Conservation (phyloP, 139 green algal species). For the Asterochloris erici region DNA sequence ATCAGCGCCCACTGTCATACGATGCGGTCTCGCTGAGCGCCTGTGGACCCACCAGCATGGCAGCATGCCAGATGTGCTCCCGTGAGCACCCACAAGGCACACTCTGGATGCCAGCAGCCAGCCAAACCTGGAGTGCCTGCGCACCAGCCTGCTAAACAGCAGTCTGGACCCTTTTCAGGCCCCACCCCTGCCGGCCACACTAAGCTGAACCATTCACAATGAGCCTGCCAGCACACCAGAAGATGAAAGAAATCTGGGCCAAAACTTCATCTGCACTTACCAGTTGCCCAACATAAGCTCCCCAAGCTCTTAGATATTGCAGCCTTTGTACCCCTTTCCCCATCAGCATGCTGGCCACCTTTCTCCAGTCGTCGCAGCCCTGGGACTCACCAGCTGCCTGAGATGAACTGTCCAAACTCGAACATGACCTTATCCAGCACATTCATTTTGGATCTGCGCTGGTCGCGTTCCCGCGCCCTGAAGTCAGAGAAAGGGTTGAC, state of each 20-base stretch:
- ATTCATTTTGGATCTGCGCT: constrained; percentile 27
- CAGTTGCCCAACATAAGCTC: neutral
- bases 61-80: too few species aligned
- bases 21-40: too few species aligned
- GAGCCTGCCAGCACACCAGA: too few species aligned
- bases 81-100: too few species aligned
- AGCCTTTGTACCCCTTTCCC: neutral
- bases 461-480: constrained; percentile 25
- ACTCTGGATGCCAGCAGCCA: too few species aligned
- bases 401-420: constrained; percentile 38
- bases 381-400: constrained; percentile 26
- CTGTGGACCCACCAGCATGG: too few species aligned
- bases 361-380: neutral
- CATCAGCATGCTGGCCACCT: neutral
- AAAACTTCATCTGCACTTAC: neutral
- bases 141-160: too few species aligned
- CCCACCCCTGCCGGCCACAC: too few species aligned
- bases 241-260: neutral
- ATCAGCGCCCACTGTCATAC: too few species aligned
- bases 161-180: too few species aligned
- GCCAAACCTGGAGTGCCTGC: too few species aligned
- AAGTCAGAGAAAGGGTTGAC: constrained; percentile 86
- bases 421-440: constrained; percentile 26
- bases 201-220: too few species aligned
- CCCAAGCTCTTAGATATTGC: neutral